Evolutionary conservation across 1,139 yeast genomes (phyloP), one percentile per base, ranked within the genome.

Genomic region (Kluyveromyces marxianus): DNA sequence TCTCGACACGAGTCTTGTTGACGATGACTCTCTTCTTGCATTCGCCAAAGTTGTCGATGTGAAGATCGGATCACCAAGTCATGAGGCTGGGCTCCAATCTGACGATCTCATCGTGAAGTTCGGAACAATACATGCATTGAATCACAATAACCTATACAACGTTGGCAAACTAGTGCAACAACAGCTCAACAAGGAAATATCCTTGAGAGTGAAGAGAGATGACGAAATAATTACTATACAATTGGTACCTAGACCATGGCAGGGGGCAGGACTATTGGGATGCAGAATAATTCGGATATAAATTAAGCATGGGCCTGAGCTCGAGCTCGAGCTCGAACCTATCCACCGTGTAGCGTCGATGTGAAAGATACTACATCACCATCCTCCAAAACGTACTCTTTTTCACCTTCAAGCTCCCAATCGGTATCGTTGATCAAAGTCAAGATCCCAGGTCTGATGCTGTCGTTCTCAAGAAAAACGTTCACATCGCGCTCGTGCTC

Each of bases 321-420:
- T n/a, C 26, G 31, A 25, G 38, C 30, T 10, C 6, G 28, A 5
- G 14, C 4, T 14, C 34, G 14, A 25, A 4, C 14, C 65, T 68
- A 90, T 44, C 98, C 98, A 10, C 98, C 98, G 58, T 92, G 98
- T 50, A 92, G 71, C 3, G 98, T 92, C 44, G 96, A 85, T 4
- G 97, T 92, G 60, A 92, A 90, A 3, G 95, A 79, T 38, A 92
- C 75, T 29, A 79, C 74, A 65, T 92, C 98, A 14, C 87, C 83
- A 41, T 76, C 69, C 60, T 86, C 86, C 25, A 92, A 65, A 21
- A 74, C 78, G 57, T 89, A 89, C 7, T 78, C 83, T 57, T 86
- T 92, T 66, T 82, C 89, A 8, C 90, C 97, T 62, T 89, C 95
- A 30, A 92, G 68, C 60, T 92, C 98, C 98, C 98, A 92, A 67